These are phyloP conservation scores for Erysiphe pulchra DNA, from an alignment of 2,329 filamentous ascomycete species.

Conservation along the genomic window DNA sequence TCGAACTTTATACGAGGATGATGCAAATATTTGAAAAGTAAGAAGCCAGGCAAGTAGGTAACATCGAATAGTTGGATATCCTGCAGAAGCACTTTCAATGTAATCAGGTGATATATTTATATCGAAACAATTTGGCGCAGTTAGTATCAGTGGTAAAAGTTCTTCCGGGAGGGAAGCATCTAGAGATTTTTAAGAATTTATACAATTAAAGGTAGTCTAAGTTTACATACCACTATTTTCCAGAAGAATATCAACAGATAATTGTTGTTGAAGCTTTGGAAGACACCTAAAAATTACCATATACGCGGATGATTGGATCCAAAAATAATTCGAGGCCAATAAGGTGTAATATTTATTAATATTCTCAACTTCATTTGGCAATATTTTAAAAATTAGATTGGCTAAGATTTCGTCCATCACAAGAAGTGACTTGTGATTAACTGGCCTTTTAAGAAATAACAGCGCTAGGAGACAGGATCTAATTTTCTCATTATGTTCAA, in stretches of 20 bases:
- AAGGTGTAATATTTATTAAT: conserved; percentile 47
- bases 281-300: conserved; percentile 58
- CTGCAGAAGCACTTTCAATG: conserved; percentile 16
- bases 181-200: conserved; percentile 4
- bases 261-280: conserved; percentile 50
- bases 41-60: conserved; percentile 81
- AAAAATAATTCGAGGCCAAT: conserved; percentile 46
- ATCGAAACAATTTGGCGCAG: conserved; percentile 44
- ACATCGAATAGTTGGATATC: conserved; percentile 41
- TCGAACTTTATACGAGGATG: conserved; percentile 59
- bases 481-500: conserved; percentile 29
- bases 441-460: conserved; percentile 25
- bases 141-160: conserved; percentile 57
- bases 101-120: conserved; percentile 24
- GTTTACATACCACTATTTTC: conserved; percentile 31
- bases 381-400: conserved; percentile 38
- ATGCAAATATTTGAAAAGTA: conserved; percentile 62
- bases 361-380: conserved; percentile 34
- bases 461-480: conserved; percentile 27
- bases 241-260: conserved; percentile 51
- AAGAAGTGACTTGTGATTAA: conserved; percentile 31
- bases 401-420: conserved; percentile 54
- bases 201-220: background rate
- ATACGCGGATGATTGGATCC: conserved; percentile 61
- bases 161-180: conserved; percentile 58